phyloP scores from a whole-genome alignment of 2,329 filamentous ascomycete species.

The Fusarium piperis region DNA sequence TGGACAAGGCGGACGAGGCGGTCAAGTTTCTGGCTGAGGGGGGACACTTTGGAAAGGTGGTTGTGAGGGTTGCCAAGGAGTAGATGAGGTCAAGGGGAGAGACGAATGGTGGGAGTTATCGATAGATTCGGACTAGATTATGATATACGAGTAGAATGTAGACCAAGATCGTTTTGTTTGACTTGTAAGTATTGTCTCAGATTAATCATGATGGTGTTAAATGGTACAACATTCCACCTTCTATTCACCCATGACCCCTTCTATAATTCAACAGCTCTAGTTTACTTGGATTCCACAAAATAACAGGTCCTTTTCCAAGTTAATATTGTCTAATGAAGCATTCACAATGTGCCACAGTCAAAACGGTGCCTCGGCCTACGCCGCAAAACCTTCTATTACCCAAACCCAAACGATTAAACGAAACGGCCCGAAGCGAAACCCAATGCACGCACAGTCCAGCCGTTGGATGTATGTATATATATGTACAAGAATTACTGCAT shows the following conservation, averaged over 20 bases:
- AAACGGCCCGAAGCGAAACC: neutral
- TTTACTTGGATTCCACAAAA: neutral
- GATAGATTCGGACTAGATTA: neutral
- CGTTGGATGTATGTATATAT: neutral
- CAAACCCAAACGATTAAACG: neutral
- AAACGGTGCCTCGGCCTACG: neutral
- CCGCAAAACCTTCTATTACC: neutral
- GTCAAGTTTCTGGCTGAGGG: constrained; percentile 62
- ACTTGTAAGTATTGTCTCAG: neutral
- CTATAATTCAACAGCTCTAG: neutral
- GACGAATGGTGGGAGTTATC: neutral
- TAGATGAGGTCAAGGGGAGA: neutral
- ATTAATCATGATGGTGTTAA: neutral
- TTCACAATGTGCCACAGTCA: neutral
- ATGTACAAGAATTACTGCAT: neutral
- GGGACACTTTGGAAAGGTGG: constrained; percentile 67
- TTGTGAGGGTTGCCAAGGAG: constrained; percentile 53
- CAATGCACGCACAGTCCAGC: neutral
- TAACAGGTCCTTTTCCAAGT: neutral
- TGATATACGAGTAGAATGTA: neutral
- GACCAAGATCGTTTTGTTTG: neutral
- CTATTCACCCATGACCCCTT: neutral
- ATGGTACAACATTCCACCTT: neutral
- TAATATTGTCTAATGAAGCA: neutral
- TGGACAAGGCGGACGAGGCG: constrained; percentile 59